Evolutionary conservation across 768 basidiomycete genomes (phyloP).

Genomic region (Mycena vitilis): DNA sequence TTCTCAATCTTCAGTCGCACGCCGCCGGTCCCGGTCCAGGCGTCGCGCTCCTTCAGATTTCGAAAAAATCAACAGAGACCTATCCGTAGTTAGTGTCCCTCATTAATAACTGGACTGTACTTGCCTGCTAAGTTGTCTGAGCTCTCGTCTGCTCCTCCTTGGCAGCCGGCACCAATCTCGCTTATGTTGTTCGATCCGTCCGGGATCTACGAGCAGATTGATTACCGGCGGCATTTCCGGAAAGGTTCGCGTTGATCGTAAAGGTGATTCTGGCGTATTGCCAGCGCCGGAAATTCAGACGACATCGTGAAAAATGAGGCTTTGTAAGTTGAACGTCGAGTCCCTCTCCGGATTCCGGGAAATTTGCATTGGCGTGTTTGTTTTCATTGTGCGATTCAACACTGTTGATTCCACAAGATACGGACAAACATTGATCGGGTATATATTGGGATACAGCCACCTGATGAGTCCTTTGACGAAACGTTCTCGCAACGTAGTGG

Average conservation of each 20-base stretch:
- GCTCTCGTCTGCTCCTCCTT: slow-evolving; percentile 12
- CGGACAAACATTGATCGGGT: slow-evolving; percentile 14
- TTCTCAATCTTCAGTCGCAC: too few species aligned
- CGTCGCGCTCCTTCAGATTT: too few species aligned
- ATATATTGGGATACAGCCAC: slow-evolving; percentile 10
- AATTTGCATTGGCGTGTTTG: too few species aligned
- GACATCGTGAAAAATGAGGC: too few species aligned
- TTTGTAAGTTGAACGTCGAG: too few species aligned
- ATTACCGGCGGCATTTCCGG: slow-evolving; percentile 13
- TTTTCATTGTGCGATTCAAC: too few species aligned
- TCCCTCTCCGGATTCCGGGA: too few species aligned
- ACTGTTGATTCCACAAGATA: slow-evolving; percentile 10
- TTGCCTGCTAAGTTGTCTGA: too few species aligned
- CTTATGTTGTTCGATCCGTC: slow-evolving; percentile 14
- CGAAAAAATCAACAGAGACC: too few species aligned
- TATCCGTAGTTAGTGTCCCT: too few species aligned
- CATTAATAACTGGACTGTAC: too few species aligned
- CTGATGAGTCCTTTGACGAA: slow-evolving; percentile 25
- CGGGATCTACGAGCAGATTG: slow-evolving; percentile 15
- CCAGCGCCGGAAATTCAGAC: slow-evolving; percentile 14
- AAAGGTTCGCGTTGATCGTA: slow-evolving; percentile 17
- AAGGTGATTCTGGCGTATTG: not conserved
- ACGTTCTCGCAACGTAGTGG: slow-evolving; percentile 23
- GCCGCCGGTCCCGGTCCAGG: too few species aligned
- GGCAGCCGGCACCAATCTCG: not conserved